Evolutionary conservation across 2,329 filamentous ascomycete genomes (phyloP).

Genomic region (Ceratocystis papillata): DNA sequence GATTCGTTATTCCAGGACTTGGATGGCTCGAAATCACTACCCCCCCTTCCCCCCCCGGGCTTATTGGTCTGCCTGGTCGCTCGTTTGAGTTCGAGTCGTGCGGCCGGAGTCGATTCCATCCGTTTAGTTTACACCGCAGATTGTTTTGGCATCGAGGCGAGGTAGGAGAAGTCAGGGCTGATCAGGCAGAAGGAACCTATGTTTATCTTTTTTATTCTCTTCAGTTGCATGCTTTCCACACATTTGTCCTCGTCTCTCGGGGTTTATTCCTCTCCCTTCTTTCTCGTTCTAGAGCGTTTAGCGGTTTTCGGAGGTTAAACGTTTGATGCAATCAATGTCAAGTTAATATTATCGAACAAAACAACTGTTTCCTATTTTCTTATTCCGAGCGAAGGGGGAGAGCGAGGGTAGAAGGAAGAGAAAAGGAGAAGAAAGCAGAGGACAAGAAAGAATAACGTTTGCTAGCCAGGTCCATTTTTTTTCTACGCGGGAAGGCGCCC

Average conservation of each 20-base stretch:
- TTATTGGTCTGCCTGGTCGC: not conserved
- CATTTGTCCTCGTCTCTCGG: not conserved
- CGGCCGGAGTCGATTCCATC: conserved; percentile 3
- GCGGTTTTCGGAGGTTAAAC: not conserved
- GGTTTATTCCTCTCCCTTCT: not conserved
- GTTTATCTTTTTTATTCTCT: not conserved
- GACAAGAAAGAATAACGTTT: not conserved
- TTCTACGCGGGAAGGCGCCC: not conserved
- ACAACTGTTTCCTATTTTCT: not conserved
- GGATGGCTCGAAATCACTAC: not conserved
- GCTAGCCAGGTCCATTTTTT: not conserved
- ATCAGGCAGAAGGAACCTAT: not conserved
- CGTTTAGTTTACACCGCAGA: conserved; percentile 9
- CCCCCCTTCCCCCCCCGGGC: not conserved
- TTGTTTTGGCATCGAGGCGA: conserved; percentile 12
- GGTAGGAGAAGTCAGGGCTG: not conserved
- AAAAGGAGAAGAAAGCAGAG: not conserved
- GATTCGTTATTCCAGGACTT: no score
- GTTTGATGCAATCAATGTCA: not conserved
- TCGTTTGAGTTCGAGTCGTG: conserved; percentile 9
- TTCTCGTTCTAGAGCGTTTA: conserved; percentile 7
- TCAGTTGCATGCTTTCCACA: no score
- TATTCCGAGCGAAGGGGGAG: not conserved
- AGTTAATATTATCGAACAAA: not conserved
- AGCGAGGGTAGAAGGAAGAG: not conserved